Base-by-base conservation (phyloP, 805 yeast species). In the Candida boidinii region DNA sequence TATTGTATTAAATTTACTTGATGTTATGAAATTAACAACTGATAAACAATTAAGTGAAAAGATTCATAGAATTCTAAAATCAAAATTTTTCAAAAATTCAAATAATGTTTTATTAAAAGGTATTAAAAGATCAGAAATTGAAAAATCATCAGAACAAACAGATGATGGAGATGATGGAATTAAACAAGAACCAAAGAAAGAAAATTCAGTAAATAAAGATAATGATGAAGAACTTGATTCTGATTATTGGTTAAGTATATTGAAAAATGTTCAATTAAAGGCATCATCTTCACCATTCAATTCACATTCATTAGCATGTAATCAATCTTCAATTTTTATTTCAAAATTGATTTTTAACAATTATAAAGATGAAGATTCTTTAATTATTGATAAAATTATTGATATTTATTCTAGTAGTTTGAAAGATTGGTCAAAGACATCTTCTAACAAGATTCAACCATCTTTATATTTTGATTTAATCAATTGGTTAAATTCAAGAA, bases 1-100 rank as follows among this genome's bases (percentile, higher is more conserved):
- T 3, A 58, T 73, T 39, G 54, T 77, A 4, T 49, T 61, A 19
- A 85, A 88, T 2, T 54, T 86, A 39, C 51, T 85, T 28, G 59
- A 59, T 16, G 62, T 84, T 38, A 71, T 87, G 43, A 66, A 68
- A 31, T 56, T 74, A 26, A 88, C 96, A 1, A 55, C 75, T 44
- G 92, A 84, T 49, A 74, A 72, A 40, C 56, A 70, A 20, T 51
- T 88, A 5, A 90, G 90, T 0, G 75, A 74, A 13, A 84, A 83
- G 54, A 79, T 90, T 4, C 79, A 80, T 38, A 81, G 79, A 54
- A 49, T 86, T 19, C 51, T 88, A 40, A 83, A 78, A 52, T 60
- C 64, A 13, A 73, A 64, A 41, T 52, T 84, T 12, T 69, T 76
- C 41, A 80, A 76, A 49, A 47, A 66, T 29, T 19, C 38, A 3